A percentile compares a stretch with the other conserved stretches of the same genome.
Evolutionary conservation across 2,329 filamentous ascomycete species (phyloP).

Genomic region (Pseudogymnoascus sp.): DNA sequence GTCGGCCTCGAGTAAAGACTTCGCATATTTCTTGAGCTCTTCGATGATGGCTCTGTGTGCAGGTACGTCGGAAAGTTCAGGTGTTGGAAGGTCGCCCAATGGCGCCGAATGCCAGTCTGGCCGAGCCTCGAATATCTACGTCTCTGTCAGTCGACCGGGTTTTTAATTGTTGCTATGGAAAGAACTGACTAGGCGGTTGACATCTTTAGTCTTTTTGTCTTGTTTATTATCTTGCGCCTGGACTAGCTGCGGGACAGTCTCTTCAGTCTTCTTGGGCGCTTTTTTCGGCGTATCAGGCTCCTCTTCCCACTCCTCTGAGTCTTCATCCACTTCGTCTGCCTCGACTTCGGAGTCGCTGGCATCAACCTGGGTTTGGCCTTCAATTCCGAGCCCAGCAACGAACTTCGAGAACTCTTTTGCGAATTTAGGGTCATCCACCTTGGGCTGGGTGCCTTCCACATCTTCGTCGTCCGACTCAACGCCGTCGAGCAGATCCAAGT

Average conservation of each 20-base stretch:
- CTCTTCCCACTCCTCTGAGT: slow-evolving; percentile 22
- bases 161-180: background rate
- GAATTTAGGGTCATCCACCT: slow-evolving; percentile 1
- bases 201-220: slow-evolving; percentile 18
- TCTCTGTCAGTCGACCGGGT: slow-evolving; percentile 24
- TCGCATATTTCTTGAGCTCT: slow-evolving; percentile 62
- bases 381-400: slow-evolving; percentile 43
- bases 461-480: slow-evolving; percentile 45
- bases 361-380: slow-evolving; percentile 35
- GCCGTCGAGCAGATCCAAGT: slow-evolving; percentile 53
- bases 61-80: slow-evolving; percentile 37
- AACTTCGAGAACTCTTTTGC: slow-evolving; percentile 45
- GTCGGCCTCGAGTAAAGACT: slow-evolving; percentile 69
- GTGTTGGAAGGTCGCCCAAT: slow-evolving; percentile 44
- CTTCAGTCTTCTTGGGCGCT: slow-evolving; percentile 10
- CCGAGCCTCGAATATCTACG: slow-evolving; percentile 51
- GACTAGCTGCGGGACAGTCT: slow-evolving; percentile 9
- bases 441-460: slow-evolving; percentile 24
- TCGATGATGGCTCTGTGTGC: slow-evolving; percentile 47
- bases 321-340: slow-evolving; percentile 32
- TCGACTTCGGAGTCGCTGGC: slow-evolving; percentile 33
- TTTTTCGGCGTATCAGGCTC: slow-evolving; percentile 27
- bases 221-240: background rate
- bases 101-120: slow-evolving; percentile 61
- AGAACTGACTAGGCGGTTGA: slow-evolving; percentile 29